Conservation (phyloP, 306 rosid species). For the Ziziphus jujuba region DNA sequence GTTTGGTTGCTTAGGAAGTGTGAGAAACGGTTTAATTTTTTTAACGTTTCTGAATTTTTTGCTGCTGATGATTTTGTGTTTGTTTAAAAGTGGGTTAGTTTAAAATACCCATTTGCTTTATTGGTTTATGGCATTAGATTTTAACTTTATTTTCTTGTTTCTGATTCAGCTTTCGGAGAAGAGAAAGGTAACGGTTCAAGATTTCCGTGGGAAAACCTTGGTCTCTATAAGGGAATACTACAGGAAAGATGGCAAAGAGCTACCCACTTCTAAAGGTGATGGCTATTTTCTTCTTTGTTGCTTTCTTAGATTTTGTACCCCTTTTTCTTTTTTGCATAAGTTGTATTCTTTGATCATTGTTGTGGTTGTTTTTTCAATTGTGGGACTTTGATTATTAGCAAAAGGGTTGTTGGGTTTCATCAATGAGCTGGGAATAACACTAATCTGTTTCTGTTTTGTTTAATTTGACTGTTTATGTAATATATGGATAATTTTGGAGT, state of each 20-base stretch:
- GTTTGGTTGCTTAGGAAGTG: slow-evolving; percentile 15
- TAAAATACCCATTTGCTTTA: neutral
- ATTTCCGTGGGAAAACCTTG: slow-evolving; percentile 74
- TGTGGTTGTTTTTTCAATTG: neutral
- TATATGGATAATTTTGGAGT: neutral
- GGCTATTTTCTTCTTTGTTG: neutral
- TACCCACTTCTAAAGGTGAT: slow-evolving; percentile 80
- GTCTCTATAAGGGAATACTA: slow-evolving; percentile 76
- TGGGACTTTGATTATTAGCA: neutral
- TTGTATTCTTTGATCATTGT: neutral
- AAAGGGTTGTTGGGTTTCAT: neutral
- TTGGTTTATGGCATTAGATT: too few relatives aligned
- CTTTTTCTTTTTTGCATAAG: neutral
- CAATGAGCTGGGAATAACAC: neutral
- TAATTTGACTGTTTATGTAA: too few relatives aligned
- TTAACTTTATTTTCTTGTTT: neutral
- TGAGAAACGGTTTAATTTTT: neutral
- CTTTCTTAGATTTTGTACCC: neutral
- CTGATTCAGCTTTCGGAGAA: slow-evolving; percentile 59
- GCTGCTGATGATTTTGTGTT: neutral
- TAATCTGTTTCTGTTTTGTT: neutral
- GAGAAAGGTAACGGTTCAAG: slow-evolving; percentile 82
- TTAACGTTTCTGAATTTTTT: too few relatives aligned
- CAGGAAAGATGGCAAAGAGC: slow-evolving; percentile 70
- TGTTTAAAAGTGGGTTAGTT: neutral